phyloP scores from a whole-genome alignment of 352 stramenopile genomes.

The Phytophthora citrophthora region DNA sequence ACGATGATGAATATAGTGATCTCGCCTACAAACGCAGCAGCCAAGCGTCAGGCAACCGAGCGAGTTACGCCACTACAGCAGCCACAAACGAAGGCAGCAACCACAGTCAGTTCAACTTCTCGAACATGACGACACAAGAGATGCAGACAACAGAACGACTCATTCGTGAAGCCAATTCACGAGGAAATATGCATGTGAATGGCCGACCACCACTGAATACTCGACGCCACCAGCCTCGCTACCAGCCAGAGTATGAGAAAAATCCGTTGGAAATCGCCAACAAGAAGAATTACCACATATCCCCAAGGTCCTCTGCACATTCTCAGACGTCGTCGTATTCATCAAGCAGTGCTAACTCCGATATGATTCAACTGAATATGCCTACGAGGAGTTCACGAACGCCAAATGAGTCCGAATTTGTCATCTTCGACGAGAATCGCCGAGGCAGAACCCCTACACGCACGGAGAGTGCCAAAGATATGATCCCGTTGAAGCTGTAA shows the following conservation, averaged over 20 bases:
- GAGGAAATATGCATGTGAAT: slow-evolving; percentile 7
- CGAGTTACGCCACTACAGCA: slow-evolving; percentile 33
- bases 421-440: slow-evolving; percentile 47
- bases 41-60: slow-evolving; percentile 3
- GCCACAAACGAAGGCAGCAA: slow-evolving; percentile 40
- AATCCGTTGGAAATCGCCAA: slow-evolving; percentile 9
- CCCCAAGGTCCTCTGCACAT: slow-evolving; percentile 9
- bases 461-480: slow-evolving; percentile 45
- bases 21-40: slow-evolving; percentile 16
- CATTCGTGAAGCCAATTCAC: slow-evolving; percentile 13
- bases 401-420: slow-evolving; percentile 44
- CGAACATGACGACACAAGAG: slow-evolving; percentile 34
- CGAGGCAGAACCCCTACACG: slow-evolving; percentile 17
- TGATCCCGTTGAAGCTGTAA: slow-evolving; percentile 63
- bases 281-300: slow-evolving; percentile 27
- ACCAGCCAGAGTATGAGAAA: slow-evolving; percentile 21
- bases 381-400: neutral
- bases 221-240: slow-evolving; percentile 12
- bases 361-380: slow-evolving; percentile 27
- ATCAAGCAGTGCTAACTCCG: slow-evolving; percentile 22
- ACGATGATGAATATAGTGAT: slow-evolving; percentile 28
- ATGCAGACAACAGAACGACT: slow-evolving; percentile 18
- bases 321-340: slow-evolving; percentile 33
- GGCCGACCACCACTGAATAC: slow-evolving; percentile 8
- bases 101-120: slow-evolving; percentile 37